Percentiles rank a stretch among this genome's conserved stretches.
These are phyloP conservation scores for Botrytis paeoniae DNA, from an alignment of 2,329 filamentous ascomycete genomes.

Conservation along the genomic window DNA sequence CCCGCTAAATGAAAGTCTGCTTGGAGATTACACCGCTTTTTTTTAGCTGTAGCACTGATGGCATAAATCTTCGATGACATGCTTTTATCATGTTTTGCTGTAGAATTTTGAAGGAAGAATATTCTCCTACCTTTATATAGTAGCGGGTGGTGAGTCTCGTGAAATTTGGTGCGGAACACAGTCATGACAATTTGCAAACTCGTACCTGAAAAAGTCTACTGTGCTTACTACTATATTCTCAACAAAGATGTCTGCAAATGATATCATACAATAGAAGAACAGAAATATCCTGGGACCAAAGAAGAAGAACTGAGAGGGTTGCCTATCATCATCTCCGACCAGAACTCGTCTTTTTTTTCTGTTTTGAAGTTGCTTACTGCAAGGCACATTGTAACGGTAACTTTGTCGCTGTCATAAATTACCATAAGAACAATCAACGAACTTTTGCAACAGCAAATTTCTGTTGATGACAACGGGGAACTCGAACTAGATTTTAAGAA, in stretches of 20 bases:
- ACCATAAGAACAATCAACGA: too few species aligned
- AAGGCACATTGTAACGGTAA: too few species aligned
- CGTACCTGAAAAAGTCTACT: fast-evolving
- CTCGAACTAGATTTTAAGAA: fast-evolving
- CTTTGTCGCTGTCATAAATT: too few species aligned
- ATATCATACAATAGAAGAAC: fast-evolving
- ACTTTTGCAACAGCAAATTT: not conserved
- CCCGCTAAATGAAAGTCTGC: too few species aligned
- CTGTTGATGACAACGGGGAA: not conserved
- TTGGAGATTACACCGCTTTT: too few species aligned
- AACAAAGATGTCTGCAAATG: not conserved
- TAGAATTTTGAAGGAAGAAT: not conserved
- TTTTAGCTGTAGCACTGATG: too few species aligned
- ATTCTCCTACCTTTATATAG: not conserved
- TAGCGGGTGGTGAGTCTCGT: fast-evolving
- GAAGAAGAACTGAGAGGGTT: not conserved
- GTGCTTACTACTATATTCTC: not conserved
- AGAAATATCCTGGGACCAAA: fast-evolving
- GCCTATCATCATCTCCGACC: not conserved
- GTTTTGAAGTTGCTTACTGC: too few species aligned
- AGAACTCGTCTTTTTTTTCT: too few species aligned
- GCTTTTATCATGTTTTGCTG: too few species aligned
- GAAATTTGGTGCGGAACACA: fast-evolving
- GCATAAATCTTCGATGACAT: too few species aligned
- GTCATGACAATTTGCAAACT: not conserved